Conservation (phyloP, 495 filamentous ascomycete species). For the Aspergillus haitiensis region DNA sequence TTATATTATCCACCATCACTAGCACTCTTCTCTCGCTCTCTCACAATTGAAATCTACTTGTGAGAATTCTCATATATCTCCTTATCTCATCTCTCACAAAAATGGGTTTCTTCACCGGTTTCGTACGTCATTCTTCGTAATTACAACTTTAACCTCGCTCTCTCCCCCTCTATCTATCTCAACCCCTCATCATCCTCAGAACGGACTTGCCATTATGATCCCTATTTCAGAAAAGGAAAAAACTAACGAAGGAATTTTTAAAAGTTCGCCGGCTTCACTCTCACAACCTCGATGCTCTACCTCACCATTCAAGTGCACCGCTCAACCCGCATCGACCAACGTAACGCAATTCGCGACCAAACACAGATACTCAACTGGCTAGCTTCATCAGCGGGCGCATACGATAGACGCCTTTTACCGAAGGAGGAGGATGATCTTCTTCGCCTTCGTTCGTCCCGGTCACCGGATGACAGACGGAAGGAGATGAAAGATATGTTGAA, state of each 20-base stretch:
- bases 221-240: not conserved
- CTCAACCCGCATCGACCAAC: conserved; percentile 67
- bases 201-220: too few relatives aligned
- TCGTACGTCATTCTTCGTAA: conserved; percentile 56
- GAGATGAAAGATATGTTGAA: conserved; percentile 66
- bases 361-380: conserved; percentile 59
- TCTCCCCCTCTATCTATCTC: conserved; percentile 21
- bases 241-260: not conserved
- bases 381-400: conserved; percentile 47
- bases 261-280: conserved; percentile 74
- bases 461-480: too few relatives aligned
- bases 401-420: conserved; percentile 40
- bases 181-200: too few relatives aligned
- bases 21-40: not conserved
- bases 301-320: conserved; percentile 74
- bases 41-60: not conserved
- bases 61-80: not conserved
- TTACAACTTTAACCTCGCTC: not conserved
- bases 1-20: not conserved
- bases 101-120: conserved; percentile 81
- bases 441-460: not conserved
- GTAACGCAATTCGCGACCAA: conserved; percentile 69
- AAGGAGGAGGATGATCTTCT: conserved; percentile 26
- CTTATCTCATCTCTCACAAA: not conserved
- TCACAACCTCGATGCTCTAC: conserved; percentile 81